Base-by-base conservation (phyloP, 352 stramenopile genomes). In the Pythium guiyangense region DNA sequence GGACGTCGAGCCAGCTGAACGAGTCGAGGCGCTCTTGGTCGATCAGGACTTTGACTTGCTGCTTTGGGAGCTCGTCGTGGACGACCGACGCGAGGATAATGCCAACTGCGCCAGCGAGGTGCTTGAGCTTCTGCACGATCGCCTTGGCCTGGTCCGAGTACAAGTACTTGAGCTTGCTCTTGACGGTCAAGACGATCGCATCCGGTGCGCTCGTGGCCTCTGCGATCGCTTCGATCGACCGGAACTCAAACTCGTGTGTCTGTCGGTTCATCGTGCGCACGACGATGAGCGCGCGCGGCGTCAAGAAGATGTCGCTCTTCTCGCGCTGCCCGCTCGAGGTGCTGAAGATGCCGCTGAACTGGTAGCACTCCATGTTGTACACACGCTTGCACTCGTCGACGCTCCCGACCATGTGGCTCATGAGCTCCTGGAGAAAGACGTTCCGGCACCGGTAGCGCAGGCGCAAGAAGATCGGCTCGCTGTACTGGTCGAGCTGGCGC, bases 371-470 rank as follows among this genome's bases (percentile, higher is more conserved):
- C 26, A 91, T 75, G 26, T 54, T 70, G 43, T 87, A 93, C 0
- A 83, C 68, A 5, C 79, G 75, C 62, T 88, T 86, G 37, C 90
- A 86, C 34, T 91, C 80, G 3, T 93, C 80, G 56, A 93, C 86
- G 52, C 72, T 89, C 11, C 80, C 80, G 22, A 74, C 62, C 45
- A 91, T 73, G 60, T 91, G 80, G 52, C 77, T 91, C 77, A 93
- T 89, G 2, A 93, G 60, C 52, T 93, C 83, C 69, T 93, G 83
- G 49, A 93, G 63, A 44, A 93, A 93, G 26, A 75, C 66, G 42
- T 87, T 93, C 15, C 81, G 78, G 47, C 83, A 89, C 49, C 83
- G 74, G 49, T 87, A 93, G 1, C 83, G 79, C 31, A 93, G 75
- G 15, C 80, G 73, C 34, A 93, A 55, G 51, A 79, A 91, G 12